Conservation (phyloP, 1,284 basidiomycete genomes). For the Entoloma clypeatum region DNA sequence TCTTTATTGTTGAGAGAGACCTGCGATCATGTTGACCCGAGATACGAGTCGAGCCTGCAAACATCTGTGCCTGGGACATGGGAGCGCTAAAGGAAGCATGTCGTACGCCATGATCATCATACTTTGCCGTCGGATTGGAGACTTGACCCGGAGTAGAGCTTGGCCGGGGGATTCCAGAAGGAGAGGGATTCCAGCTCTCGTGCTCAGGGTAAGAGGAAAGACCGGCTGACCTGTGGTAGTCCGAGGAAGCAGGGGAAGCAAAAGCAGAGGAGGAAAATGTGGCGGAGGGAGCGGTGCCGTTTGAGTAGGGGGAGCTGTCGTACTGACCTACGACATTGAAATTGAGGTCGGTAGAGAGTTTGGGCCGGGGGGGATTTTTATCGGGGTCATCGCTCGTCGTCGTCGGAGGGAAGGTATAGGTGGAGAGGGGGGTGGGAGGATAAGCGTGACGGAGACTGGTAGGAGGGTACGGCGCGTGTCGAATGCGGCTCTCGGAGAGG, state of each 20-base stretch:
- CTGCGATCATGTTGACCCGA: constrained; percentile 64
- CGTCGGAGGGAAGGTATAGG: constrained; percentile 60
- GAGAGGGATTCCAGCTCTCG: constrained; percentile 45
- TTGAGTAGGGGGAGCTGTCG: constrained; percentile 45
- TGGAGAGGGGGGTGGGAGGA: constrained; percentile 40
- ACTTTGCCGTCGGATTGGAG: constrained; percentile 50
- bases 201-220: constrained; percentile 41
- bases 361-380: constrained; percentile 37
- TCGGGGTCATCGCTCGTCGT: constrained; percentile 30
- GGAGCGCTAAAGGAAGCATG: constrained; percentile 58
- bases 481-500: constrained; percentile 45
- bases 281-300: constrained; percentile 43
- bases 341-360: constrained; percentile 49
- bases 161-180: constrained; percentile 49
- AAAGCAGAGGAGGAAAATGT: constrained; percentile 42
- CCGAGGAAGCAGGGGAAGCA: constrained; percentile 42
- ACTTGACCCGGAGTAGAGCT: constrained; percentile 56
- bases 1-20: constrained; percentile 46
- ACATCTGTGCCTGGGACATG: constrained; percentile 55
- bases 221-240: constrained; percentile 38
- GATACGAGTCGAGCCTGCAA: constrained; percentile 62
- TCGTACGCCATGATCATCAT: constrained; percentile 57
- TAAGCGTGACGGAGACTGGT: constrained; percentile 42
- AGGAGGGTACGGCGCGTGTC: constrained; percentile 49
- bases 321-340: constrained; percentile 40